These are phyloP conservation scores for Bullera alba DNA, from an alignment of 768 basidiomycete species.

Conservation along the genomic window DNA sequence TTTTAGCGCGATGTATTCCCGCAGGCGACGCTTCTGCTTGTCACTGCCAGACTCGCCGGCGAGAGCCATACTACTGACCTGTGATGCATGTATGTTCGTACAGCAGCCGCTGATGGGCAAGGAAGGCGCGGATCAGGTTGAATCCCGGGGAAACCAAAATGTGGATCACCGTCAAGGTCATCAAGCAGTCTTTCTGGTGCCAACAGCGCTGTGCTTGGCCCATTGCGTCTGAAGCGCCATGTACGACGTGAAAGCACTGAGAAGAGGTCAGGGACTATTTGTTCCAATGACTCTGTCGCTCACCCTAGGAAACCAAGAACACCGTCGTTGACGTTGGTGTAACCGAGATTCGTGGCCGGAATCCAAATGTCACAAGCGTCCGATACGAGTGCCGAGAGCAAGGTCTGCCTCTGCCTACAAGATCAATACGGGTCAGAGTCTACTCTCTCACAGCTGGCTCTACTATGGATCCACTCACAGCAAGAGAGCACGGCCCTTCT, in stretches of 20 bases:
- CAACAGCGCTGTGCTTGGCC: conserved; percentile 35
- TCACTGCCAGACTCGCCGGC: no score
- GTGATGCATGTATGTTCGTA: no score
- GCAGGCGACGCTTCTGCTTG: no score
- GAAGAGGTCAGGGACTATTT: conserved; percentile 1
- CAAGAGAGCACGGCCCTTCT: conserved; percentile 56
- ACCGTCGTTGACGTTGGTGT: conserved; percentile 75
- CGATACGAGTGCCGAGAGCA: conserved; percentile 71
- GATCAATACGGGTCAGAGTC: not conserved
- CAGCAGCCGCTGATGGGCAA: no score
- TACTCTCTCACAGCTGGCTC: conserved; percentile 45
- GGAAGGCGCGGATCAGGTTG: no score
- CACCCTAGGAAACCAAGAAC: conserved; percentile 78
- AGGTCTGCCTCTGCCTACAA: conserved; percentile 54
- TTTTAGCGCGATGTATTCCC: no score
- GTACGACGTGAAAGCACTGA: conserved; percentile 39
- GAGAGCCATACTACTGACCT: no score
- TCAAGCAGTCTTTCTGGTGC: conserved; percentile 10
- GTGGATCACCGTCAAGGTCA: no score
- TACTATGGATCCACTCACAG: conserved; percentile 18
- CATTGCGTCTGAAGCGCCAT: conserved; percentile 41
- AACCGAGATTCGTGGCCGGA: conserved; percentile 72
- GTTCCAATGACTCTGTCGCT: conserved; percentile 28
- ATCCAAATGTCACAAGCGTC: conserved; percentile 84
- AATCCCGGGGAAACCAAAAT: no score